Evolutionary conservation across 2,329 filamentous ascomycete species (phyloP), one percentile per base, ranked within the genome.

Genomic region (Fusarium aywerte): DNA sequence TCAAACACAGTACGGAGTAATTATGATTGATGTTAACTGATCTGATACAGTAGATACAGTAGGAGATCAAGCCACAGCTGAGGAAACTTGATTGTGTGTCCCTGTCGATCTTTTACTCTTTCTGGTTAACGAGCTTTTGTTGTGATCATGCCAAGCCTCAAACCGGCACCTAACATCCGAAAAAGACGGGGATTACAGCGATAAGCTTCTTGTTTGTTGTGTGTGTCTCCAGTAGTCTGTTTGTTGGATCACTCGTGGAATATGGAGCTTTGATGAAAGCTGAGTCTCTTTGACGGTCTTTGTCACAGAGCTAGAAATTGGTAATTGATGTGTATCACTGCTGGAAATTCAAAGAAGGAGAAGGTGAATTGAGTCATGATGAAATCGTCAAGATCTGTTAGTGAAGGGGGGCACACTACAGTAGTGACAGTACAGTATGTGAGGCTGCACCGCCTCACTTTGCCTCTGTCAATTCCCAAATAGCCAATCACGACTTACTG

Each of bases 371-470:
- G 40, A 60, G 59, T 59, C 59, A 64, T 18, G 23, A 38, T 35
- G 12, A 50, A 61, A 61, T n/a, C 35, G 47, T 53, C 40, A 40
- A 49, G 50, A 65, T 49, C 47, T 32, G 31, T 36, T 45, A 12
- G 32, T 36, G 16, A 48, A 55, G 52, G 33, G 45, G 50, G 45
- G 57, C 45, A 33, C 51, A 39, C 47, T 38, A 36, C 35, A 25
- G 36, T 52, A 60, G 23, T 42, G 29, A 43, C 15, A 25, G 29
- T 32, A 29, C 40, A n/a, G 39, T 27, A 21, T 11, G n/a, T 51
- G 51, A 52, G 48, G 57, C 48, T 49, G 58, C 57, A 58, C 65
- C 63, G 65, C 65, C 65, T 68, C 65, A 68, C 61, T 66, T 68
- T 67, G 57, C 61, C 65, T 65, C 57, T 69, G 39, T 21, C 25